These are phyloP conservation scores for Sanghuangporus weigelae DNA, from an alignment of 1,284 basidiomycete genomes.

Conservation along the genomic window DNA sequence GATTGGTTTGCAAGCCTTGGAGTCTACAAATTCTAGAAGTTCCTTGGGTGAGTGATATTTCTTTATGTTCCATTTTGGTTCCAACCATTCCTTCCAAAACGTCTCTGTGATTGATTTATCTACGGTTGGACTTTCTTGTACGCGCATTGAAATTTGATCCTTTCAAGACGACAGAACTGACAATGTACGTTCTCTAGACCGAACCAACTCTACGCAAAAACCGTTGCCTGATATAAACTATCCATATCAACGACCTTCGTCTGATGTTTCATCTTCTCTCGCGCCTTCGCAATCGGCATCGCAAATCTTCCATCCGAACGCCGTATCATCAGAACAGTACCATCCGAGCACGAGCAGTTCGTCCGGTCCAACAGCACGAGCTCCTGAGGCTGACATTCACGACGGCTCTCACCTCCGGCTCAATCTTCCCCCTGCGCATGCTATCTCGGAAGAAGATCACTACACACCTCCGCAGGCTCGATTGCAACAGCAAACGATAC, in stretches of 20 bases:
- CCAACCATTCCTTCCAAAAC: not conserved
- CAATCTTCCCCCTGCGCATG: slow-evolving; percentile 51
- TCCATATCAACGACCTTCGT: slow-evolving; percentile 24
- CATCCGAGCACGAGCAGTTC: slow-evolving; percentile 1
- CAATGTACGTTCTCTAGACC: not conserved
- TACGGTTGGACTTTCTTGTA: not conserved
- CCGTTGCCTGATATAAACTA: slow-evolving; percentile 9
- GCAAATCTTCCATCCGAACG: slow-evolving; percentile 26
- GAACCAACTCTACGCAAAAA: slow-evolving; percentile 4
- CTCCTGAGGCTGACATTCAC: slow-evolving; percentile 15
- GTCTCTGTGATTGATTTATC: not conserved
- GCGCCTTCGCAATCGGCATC: slow-evolving; percentile 66
- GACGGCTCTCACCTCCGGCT: slow-evolving; percentile 20
- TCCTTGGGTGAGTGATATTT: not conserved
- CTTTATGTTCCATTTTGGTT: not conserved
- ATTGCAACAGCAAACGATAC: slow-evolving; percentile 35
- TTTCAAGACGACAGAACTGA: not conserved
- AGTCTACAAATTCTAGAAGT: slow-evolving; percentile 18
- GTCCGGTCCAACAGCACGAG: not conserved
- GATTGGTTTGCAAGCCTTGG: slow-evolving; percentile 42
- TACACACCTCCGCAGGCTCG: slow-evolving; percentile 36
- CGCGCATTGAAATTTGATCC: not conserved
- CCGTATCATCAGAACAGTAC: not conserved
- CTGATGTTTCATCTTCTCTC: slow-evolving; percentile 44
- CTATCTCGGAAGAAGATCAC: slow-evolving; percentile 40